Conservation (phyloP, 169 alveolate genomes). For the Eimeria falciformis region DNA sequence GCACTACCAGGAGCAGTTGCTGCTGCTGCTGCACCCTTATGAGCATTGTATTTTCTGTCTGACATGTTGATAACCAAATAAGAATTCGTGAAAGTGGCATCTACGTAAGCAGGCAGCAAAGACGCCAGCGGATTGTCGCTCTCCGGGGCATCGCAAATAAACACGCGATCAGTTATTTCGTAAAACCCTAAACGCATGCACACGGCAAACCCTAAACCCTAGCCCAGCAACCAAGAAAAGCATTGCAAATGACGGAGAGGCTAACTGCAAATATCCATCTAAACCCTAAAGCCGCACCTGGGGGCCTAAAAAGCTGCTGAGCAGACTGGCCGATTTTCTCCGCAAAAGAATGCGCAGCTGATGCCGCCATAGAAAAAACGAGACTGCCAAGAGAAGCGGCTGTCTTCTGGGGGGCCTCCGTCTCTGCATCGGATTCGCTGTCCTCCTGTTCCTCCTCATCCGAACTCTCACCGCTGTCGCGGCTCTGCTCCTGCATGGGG, state of each 20-base stretch:
- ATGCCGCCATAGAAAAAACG: background rate
- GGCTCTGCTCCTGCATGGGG: background rate
- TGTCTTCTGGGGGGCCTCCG: background rate
- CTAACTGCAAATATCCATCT: background rate
- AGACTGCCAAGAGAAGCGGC: conserved; percentile 34
- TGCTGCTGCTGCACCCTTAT: background rate
- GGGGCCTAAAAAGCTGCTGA: conserved; percentile 65
- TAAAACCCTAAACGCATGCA: background rate
- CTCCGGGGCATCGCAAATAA: background rate
- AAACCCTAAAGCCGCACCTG: conserved; percentile 11
- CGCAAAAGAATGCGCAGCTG: conserved; percentile 46
- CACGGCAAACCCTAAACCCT: conserved; percentile 4
- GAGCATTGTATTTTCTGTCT: conserved; percentile 5
- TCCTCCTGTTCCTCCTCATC: background rate
- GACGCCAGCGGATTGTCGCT: background rate
- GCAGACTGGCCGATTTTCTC: conserved; percentile 61
- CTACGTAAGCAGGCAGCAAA: conserved; percentile 4
- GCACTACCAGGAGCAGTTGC: background rate
- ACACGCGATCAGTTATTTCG: background rate
- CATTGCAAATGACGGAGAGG: too few relatives aligned
- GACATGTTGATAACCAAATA: conserved; percentile 48
- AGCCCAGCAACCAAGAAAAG: too few relatives aligned
- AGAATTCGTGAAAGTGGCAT: background rate
- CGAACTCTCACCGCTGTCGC: conserved; percentile 28
- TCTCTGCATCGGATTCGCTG: background rate